Evolutionary conservation across 345 rosid species (phyloP).

Genomic region (Rhizophora mangle): DNA sequence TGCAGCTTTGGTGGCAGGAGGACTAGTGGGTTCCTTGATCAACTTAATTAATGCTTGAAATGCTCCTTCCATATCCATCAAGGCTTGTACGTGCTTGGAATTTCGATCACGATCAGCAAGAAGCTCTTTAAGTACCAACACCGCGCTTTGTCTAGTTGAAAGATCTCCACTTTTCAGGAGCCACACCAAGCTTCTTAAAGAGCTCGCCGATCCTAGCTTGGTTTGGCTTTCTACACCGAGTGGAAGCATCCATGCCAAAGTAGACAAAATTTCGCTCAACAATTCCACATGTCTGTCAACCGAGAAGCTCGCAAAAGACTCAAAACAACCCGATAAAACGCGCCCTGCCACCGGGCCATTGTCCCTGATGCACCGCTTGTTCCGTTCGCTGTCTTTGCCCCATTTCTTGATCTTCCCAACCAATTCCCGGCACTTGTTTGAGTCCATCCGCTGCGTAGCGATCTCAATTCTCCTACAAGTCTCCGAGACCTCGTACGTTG

Average conservation of each 20-base stretch:
- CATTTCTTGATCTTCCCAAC: slow-evolving; percentile 29
- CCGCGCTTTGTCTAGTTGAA: slow-evolving; percentile 25
- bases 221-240: slow-evolving; percentile 19
- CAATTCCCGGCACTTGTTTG: slow-evolving; percentile 23
- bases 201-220: slow-evolving; percentile 22
- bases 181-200: slow-evolving; percentile 25
- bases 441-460: slow-evolving; percentile 21
- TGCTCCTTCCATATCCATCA: slow-evolving; percentile 18
- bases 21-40: slow-evolving; percentile 31
- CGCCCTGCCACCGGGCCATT: slow-evolving; percentile 14
- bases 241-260: slow-evolving; percentile 28
- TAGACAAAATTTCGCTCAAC: slow-evolving; percentile 27
- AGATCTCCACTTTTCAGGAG: slow-evolving; percentile 30
- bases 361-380: slow-evolving; percentile 23
- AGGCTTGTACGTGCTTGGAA: background rate
- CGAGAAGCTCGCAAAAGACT: slow-evolving; percentile 21
- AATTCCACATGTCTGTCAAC: slow-evolving; percentile 20
- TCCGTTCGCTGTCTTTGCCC: slow-evolving; percentile 37
- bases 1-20: slow-evolving; percentile 31
- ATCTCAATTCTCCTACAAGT: slow-evolving; percentile 15
- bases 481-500: slow-evolving; percentile 26
- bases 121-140: slow-evolving; percentile 24
- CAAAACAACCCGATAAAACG: slow-evolving; percentile 25
- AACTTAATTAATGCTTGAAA: slow-evolving; percentile 23
- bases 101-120: slow-evolving; percentile 12